These are phyloP conservation scores for Leccinum imitatum DNA, from an alignment of 768 basidiomycete species.

Conservation along the genomic window DNA sequence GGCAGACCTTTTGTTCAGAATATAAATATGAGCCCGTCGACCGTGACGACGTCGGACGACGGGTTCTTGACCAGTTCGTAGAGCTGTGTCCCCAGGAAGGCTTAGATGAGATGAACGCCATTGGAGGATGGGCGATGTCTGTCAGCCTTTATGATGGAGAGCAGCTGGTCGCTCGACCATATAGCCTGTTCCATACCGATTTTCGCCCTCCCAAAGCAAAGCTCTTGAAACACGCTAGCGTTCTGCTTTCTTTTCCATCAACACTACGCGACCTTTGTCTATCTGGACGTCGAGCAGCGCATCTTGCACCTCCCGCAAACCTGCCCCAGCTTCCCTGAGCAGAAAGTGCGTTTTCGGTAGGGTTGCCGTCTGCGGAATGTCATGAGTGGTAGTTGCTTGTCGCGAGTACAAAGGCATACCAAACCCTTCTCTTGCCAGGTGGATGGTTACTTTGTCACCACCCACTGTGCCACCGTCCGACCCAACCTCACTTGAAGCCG, in stretches of 20 bases:
- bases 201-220: no score
- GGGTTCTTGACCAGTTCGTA: no score
- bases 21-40: no score
- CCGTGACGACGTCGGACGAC: no score
- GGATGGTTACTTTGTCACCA: slow-evolving; percentile 76
- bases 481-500: slow-evolving; percentile 56
- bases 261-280: slow-evolving; percentile 60
- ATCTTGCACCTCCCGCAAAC: slow-evolving; percentile 53
- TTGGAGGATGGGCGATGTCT: no score
- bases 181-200: no score
- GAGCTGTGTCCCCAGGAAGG: no score
- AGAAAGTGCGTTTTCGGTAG: slow-evolving; percentile 69
- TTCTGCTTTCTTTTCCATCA: slow-evolving; percentile 77
- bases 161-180: no score
- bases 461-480: slow-evolving; percentile 78
- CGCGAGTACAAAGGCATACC: slow-evolving; percentile 44
- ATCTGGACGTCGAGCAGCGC: slow-evolving; percentile 61
- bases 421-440: slow-evolving; percentile 84
- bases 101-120: no score
- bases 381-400: slow-evolving; percentile 6
- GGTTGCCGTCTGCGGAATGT: slow-evolving; percentile 57
- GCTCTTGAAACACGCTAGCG: slow-evolving; percentile 49
- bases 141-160: no score
- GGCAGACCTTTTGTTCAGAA: no score
- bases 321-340: slow-evolving; percentile 48